These are phyloP conservation scores for Pyrenochaeta sp. DNA, from an alignment of 2,329 filamentous ascomycete genomes.

Conservation along the genomic window DNA sequence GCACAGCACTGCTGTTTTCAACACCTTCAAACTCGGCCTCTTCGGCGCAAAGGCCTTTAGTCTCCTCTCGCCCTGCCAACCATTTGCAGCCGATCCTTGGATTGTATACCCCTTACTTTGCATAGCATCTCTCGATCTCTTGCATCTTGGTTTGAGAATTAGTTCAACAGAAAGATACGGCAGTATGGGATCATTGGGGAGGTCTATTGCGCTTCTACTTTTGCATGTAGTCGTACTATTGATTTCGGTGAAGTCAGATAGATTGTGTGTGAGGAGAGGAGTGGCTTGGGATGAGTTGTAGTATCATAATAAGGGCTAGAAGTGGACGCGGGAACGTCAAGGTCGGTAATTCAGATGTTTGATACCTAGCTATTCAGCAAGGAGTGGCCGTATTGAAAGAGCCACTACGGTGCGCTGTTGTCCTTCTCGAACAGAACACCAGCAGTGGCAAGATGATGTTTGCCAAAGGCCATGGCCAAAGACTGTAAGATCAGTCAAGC, in stretches of 20 bases:
- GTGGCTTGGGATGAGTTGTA: conserved; percentile 29
- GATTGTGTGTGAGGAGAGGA: conserved; percentile 43
- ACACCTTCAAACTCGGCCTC: conserved; percentile 63
- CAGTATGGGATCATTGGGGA: conserved; percentile 45
- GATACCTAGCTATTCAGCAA: conserved; percentile 7
- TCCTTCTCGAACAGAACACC: too few relatives aligned
- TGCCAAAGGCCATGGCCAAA: too few relatives aligned
- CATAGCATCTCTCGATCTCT: conserved; percentile 72
- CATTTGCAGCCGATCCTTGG: conserved; percentile 71
- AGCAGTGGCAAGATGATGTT: too few relatives aligned
- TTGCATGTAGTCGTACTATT: conserved; percentile 59
- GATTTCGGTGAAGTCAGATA: conserved; percentile 41
- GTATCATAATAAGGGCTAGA: neutral
- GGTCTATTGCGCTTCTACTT: conserved; percentile 54
- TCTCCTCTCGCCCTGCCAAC: conserved; percentile 74
- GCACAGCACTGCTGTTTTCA: conserved; percentile 42
- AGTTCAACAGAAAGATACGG: conserved; percentile 24
- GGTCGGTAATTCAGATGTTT: conserved; percentile 5
- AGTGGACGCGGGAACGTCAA: neutral
- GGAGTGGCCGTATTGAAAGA: too few relatives aligned
- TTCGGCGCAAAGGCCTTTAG: conserved; percentile 75
- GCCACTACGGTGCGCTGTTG: too few relatives aligned
- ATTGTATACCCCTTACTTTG: conserved; percentile 73
- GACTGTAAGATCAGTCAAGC: too few relatives aligned
- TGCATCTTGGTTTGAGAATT: conserved; percentile 37